Conservation (phyloP, 345 rosid genomes). For the Cochlearia excelsa region DNA sequence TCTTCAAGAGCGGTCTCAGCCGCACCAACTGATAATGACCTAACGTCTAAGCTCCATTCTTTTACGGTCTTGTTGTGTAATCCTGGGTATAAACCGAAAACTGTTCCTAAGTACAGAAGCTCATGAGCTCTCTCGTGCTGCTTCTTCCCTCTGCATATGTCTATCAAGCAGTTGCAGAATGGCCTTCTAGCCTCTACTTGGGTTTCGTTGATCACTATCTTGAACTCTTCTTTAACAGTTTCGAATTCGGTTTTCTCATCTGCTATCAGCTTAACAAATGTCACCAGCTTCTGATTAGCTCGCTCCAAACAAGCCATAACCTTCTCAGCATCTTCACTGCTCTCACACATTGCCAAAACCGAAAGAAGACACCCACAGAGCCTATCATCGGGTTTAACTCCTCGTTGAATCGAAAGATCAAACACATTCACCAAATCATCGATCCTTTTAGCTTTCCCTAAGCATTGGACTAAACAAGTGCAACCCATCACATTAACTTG, state of each 20-base stretch:
- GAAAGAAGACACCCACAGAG: conserved; percentile 86
- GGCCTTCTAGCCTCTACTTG: conserved; percentile 70
- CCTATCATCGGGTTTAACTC: conserved; percentile 77
- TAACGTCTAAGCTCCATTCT: conserved; percentile 85
- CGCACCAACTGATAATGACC: conserved; percentile 29
- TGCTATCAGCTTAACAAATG: conserved; percentile 49
- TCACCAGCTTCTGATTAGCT: conserved; percentile 64
- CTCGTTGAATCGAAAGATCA: conserved; percentile 41
- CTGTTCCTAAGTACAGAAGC: background rate
- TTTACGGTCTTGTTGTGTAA: conserved; percentile 59
- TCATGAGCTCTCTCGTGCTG: conserved; percentile 13
- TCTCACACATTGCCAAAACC: conserved; percentile 64
- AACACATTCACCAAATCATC: conserved; percentile 61
- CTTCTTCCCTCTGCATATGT: conserved; percentile 62
- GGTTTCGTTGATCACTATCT: conserved; percentile 47
- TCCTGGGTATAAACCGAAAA: conserved; percentile 73
- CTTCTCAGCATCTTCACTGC: conserved; percentile 48
- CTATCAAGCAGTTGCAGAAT: conserved; percentile 35
- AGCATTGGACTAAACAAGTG: conserved; percentile 79
- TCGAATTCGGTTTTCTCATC: conserved; percentile 39
- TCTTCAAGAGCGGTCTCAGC: conserved; percentile 88
- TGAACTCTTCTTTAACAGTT: conserved; percentile 44
- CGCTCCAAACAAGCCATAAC: conserved; percentile 60
- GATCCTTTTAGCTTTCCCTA: conserved; percentile 42
- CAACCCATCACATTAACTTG: conserved; percentile 85